Evolutionary conservation across 106 monocot genomes (phyloP).

Genomic region (Dendrobium huoshanense): DNA sequence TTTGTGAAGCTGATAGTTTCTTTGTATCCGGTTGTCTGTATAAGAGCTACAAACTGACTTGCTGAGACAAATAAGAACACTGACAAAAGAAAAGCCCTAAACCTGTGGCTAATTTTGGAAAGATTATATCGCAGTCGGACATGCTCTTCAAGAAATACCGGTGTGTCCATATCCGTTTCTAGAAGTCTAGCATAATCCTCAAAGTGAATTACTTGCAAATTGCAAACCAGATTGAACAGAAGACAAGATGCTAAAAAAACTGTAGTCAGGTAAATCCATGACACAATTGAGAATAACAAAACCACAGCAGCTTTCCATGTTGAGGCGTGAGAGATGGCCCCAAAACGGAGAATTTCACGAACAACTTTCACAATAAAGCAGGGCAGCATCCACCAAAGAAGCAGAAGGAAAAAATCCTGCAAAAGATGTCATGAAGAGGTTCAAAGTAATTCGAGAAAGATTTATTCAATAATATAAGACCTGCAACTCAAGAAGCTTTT

Average conservation of each 20-base stretch:
- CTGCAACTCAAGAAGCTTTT: neutral
- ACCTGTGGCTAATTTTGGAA: slow-evolving; percentile 88
- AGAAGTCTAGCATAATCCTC: slow-evolving; percentile 65
- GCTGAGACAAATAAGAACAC: slow-evolving; percentile 48
- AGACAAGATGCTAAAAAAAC: slow-evolving; percentile 58
- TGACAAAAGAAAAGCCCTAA: slow-evolving; percentile 63
- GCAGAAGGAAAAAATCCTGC: slow-evolving; percentile 52
- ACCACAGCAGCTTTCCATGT: slow-evolving; percentile 38
- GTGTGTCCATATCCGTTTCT: slow-evolving; percentile 43
- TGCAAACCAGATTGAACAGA: slow-evolving; percentile 75
- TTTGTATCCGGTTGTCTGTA: slow-evolving; percentile 49
- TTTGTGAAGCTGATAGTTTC: slow-evolving; percentile 56
- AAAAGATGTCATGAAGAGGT: slow-evolving; percentile 5
- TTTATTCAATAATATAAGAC: neutral
- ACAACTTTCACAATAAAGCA: slow-evolving; percentile 54
- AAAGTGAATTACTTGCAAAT: slow-evolving; percentile 81
- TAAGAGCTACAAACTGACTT: slow-evolving; percentile 58
- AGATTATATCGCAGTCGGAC: slow-evolving; percentile 57
- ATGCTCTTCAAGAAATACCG: slow-evolving; percentile 62
- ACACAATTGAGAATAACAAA: slow-evolving; percentile 47
- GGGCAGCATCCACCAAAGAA: slow-evolving; percentile 63
- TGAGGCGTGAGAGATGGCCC: slow-evolving; percentile 31
- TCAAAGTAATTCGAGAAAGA: neutral
- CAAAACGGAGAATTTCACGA: slow-evolving; percentile 43
- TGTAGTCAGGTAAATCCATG: slow-evolving; percentile 67